Conservation (phyloP, 768 basidiomycete species). For the Collybia sp. region DNA sequence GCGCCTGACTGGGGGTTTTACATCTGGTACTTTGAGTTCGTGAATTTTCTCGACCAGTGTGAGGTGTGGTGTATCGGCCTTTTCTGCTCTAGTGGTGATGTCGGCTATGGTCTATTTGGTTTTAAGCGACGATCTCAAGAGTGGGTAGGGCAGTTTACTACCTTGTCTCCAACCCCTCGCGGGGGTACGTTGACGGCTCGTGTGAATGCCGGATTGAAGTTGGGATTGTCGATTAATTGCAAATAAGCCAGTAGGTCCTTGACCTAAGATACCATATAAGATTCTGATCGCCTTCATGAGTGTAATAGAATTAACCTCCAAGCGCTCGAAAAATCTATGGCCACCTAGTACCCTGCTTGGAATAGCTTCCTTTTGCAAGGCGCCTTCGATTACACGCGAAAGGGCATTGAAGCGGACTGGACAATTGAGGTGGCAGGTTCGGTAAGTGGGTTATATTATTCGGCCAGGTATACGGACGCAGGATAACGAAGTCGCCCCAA, state of each 20-base stretch:
- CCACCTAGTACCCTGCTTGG: constrained; percentile 74
- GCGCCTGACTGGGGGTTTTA: constrained; percentile 61
- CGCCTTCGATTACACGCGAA: constrained; percentile 69
- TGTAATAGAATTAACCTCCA: constrained; percentile 47
- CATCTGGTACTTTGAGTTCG: constrained; percentile 54
- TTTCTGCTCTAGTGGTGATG: constrained; percentile 47
- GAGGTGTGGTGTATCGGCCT: constrained; percentile 49
- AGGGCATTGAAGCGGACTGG: constrained; percentile 82
- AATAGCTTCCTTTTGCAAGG: constrained; percentile 75
- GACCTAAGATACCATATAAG: constrained; percentile 37
- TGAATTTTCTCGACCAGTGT: constrained; percentile 59
- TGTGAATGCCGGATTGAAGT: constrained; percentile 59
- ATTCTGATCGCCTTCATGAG: neutral
- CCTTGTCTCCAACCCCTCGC: constrained; percentile 77
- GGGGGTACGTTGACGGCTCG: constrained; percentile 72
- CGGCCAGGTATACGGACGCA: constrained; percentile 44
- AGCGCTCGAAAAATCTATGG: constrained; percentile 82
- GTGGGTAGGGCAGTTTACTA: constrained; percentile 14
- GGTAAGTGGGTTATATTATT: neutral
- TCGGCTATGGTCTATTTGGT: constrained; percentile 52
- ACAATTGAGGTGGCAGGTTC: neutral
- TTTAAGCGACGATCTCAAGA: neutral
- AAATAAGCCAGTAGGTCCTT: constrained; percentile 82
- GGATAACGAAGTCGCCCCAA: constrained; percentile 79
- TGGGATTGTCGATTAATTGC: constrained; percentile 75